Conservation (phyloP, 2,329 filamentous ascomycete species). For the Cytospora piceae region DNA sequence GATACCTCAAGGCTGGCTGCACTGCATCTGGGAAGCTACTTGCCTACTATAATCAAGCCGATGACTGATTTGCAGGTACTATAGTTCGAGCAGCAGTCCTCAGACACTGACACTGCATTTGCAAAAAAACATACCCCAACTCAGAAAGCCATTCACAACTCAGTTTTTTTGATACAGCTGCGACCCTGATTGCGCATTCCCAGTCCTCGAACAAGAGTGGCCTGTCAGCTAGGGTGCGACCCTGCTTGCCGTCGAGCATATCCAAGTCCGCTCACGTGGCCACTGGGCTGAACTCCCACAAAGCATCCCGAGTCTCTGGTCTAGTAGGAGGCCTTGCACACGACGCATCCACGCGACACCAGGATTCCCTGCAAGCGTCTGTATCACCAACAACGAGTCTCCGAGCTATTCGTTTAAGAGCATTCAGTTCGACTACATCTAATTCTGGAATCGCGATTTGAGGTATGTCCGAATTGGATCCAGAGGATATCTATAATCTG, state of each 20-base stretch:
- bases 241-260: constrained; percentile 26
- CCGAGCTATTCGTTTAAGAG: neutral
- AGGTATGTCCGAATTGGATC: neutral
- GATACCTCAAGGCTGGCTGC: constrained; percentile 2
- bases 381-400: constrained; percentile 15
- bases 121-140: neutral
- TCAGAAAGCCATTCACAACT: neutral
- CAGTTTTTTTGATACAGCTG: neutral
- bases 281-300: constrained; percentile 27
- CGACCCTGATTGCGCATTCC: constrained; percentile 11
- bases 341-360: constrained; percentile 17
- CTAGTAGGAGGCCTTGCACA: constrained; percentile 22
- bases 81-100: neutral
- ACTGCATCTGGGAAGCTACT: neutral
- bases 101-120: neutral
- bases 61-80: constrained; percentile 1
- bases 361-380: constrained; percentile 29
- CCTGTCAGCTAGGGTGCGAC: constrained; percentile 27
- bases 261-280: constrained; percentile 30
- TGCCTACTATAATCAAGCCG: neutral
- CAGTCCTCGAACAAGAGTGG: constrained; percentile 13
- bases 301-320: constrained; percentile 28
- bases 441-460: neutral
- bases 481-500: too few relatives aligned
- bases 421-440: neutral